A percentile compares a stretch with the other conserved stretches of the same genome.
phyloP scores from a whole-genome alignment of 805 yeast species.

The Pichia cabralensis region DNA sequence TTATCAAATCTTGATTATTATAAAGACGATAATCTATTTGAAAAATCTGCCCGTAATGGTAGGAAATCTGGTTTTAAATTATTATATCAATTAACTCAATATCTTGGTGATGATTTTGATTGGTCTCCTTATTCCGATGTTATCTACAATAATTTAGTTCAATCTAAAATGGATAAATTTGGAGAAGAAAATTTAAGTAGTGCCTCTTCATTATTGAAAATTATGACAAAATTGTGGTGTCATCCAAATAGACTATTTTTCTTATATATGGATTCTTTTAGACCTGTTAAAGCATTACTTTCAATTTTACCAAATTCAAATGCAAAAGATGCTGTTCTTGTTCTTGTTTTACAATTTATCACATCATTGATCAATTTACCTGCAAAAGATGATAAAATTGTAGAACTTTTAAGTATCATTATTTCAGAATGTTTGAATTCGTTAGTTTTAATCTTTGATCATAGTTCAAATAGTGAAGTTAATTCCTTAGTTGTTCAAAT shows the following conservation, averaged over 20 bases:
- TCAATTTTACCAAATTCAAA: constrained; percentile 40
- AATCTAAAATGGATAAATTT: constrained; percentile 59
- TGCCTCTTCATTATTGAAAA: constrained; percentile 64
- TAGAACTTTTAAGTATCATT: constrained; percentile 41
- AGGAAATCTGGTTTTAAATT: constrained; percentile 63
- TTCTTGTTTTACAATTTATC: constrained; percentile 45
- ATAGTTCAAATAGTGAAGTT: constrained; percentile 33
- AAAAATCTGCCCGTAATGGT: constrained; percentile 44
- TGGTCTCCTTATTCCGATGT: constrained; percentile 47
- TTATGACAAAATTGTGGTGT: constrained; percentile 52
- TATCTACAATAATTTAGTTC: constrained; percentile 45
- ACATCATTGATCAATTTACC: constrained; percentile 33
- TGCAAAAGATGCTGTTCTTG: constrained; percentile 59
- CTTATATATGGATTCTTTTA: constrained; percentile 44
- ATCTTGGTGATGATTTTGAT: constrained; percentile 37
- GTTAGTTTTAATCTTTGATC: constrained; percentile 40
- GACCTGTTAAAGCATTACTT: constrained; percentile 47
- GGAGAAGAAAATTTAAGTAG: constrained; percentile 73
- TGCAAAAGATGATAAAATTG: constrained; percentile 32
- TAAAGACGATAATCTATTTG: constrained; percentile 16
- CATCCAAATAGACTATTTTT: constrained; percentile 37
- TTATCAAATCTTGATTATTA: constrained; percentile 17
- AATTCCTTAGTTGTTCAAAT: constrained; percentile 43
- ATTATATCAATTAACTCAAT: constrained; percentile 44
- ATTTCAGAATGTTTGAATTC: constrained; percentile 46